Percentiles rank a stretch among this genome's conserved stretches.
These are phyloP conservation scores for Didymella pinodella DNA, from an alignment of 2,329 filamentous ascomycete genomes.

Conservation along the genomic window DNA sequence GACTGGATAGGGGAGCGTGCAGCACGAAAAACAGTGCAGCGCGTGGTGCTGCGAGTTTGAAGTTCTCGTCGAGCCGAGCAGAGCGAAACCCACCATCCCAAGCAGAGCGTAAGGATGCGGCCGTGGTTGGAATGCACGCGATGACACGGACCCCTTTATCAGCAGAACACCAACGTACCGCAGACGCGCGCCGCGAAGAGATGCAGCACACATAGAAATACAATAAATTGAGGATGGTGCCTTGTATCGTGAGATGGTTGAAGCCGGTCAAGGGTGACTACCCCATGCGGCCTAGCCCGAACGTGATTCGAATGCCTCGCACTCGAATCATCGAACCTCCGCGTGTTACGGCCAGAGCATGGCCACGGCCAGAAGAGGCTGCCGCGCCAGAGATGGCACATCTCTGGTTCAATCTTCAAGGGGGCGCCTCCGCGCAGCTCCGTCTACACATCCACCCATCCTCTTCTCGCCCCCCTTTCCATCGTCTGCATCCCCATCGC, in stretches of 20 bases:
- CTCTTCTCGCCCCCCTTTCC: slow-evolving; percentile 11
- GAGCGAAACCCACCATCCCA: slow-evolving; percentile 4
- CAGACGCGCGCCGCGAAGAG: slow-evolving; percentile 9
- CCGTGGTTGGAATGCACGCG: slow-evolving; percentile 17
- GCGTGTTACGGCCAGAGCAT: too few species aligned
- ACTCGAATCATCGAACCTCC: too few species aligned
- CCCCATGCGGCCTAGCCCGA: slow-evolving; percentile 12
- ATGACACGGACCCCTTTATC: slow-evolving; percentile 21
- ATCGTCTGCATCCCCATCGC: slow-evolving; percentile 9
- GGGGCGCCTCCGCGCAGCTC: slow-evolving; percentile 14
- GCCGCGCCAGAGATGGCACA: slow-evolving; percentile 16
- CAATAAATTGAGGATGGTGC: neutral
- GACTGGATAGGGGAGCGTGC: neutral
- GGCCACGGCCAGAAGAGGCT: slow-evolving; percentile 2
- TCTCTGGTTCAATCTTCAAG: slow-evolving; percentile 15
- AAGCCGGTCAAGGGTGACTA: neutral
- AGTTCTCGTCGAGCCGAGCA: slow-evolving; percentile 5
- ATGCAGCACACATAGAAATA: neutral
- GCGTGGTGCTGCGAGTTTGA: neutral
- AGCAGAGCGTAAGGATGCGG: slow-evolving; percentile 1
- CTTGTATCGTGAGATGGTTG: neutral
- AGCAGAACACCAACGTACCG: slow-evolving; percentile 15
- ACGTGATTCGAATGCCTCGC: too few species aligned
- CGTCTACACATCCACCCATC: slow-evolving; percentile 14
- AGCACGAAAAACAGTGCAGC: slow-evolving; percentile 1